Conservation (phyloP, 73 alveolate genomes). For the Paramecium sonneborni region DNA sequence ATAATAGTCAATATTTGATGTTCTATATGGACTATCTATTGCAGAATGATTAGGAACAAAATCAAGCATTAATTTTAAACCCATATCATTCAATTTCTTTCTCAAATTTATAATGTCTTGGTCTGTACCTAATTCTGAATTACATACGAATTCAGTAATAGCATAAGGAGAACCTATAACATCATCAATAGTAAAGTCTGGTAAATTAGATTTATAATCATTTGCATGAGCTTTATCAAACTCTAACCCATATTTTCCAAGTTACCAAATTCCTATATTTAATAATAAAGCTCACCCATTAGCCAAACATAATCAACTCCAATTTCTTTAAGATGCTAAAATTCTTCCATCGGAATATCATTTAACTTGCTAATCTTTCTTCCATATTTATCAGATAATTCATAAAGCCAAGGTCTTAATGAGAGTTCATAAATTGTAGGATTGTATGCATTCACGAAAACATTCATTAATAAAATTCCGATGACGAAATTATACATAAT, state of each 20-base stretch:
- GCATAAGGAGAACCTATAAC: constrained; percentile 76
- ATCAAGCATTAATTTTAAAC: constrained; percentile 70
- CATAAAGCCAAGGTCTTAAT: constrained; percentile 73
- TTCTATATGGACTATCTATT: constrained; percentile 65
- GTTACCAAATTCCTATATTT: constrained; percentile 63
- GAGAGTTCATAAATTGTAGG: constrained; percentile 69
- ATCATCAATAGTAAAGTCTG: constrained; percentile 71
- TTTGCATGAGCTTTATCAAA: constrained; percentile 58
- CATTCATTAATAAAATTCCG: not conserved
- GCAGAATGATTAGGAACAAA: constrained; percentile 78
- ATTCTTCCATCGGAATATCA: constrained; percentile 71
- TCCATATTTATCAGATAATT: constrained; percentile 65
- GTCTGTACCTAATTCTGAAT: constrained; percentile 70
- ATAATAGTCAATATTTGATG: constrained; percentile 52
- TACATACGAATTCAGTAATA: constrained; percentile 68
- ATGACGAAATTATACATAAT: not conserved
- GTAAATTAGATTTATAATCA: constrained; percentile 59
- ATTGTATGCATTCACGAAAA: not conserved
- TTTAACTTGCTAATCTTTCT: constrained; percentile 56
- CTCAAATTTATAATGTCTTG: constrained; percentile 60
- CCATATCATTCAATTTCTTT: constrained; percentile 35
- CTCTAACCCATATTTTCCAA: constrained; percentile 67
- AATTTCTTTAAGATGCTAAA: not conserved
- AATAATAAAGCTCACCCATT: constrained; percentile 56
- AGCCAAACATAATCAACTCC: constrained; percentile 72